Conservation (phyloP, 1,139 yeast genomes). For the Pichia sp. region DNA sequence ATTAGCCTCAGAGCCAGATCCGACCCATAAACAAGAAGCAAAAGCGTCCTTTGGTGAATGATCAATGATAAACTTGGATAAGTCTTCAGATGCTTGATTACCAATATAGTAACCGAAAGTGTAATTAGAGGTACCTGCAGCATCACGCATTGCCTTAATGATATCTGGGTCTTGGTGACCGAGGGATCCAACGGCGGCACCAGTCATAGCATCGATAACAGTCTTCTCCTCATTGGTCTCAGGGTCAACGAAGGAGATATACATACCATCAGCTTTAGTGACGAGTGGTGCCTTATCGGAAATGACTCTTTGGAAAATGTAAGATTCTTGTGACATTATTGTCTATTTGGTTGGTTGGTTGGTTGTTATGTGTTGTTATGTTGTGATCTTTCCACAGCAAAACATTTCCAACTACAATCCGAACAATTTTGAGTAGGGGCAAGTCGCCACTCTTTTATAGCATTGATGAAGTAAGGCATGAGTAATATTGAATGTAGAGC, state of each 20-base stretch:
- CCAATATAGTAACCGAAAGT: conserved; percentile 36
- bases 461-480: too few species aligned
- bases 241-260: conserved; percentile 42
- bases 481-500: too few species aligned
- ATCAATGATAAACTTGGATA: conserved; percentile 39
- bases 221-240: conserved; percentile 35
- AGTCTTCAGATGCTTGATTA: conserved; percentile 39
- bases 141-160: conserved; percentile 39
- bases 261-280: conserved; percentile 36
- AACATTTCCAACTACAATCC: too few species aligned
- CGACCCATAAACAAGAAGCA: conserved; percentile 40
- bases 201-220: conserved; percentile 50
- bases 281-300: conserved; percentile 36
- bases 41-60: conserved; percentile 40
- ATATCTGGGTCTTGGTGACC: conserved; percentile 51
- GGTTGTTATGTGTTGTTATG: background rate
- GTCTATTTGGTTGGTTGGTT: background rate
- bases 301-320: conserved; percentile 38
- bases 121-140: conserved; percentile 39
- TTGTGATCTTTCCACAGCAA: too few species aligned
- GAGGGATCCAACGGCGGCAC: conserved; percentile 59
- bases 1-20: conserved; percentile 50
- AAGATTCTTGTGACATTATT: conserved; percentile 22
- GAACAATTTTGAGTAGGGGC: too few species aligned
- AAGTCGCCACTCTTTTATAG: too few species aligned